Percentiles rank a stretch among this genome's conserved stretches.
phyloP scores from a whole-genome alignment of 202 grass and related monocot genomes.

The Miscanthus sacchariflorus region DNA sequence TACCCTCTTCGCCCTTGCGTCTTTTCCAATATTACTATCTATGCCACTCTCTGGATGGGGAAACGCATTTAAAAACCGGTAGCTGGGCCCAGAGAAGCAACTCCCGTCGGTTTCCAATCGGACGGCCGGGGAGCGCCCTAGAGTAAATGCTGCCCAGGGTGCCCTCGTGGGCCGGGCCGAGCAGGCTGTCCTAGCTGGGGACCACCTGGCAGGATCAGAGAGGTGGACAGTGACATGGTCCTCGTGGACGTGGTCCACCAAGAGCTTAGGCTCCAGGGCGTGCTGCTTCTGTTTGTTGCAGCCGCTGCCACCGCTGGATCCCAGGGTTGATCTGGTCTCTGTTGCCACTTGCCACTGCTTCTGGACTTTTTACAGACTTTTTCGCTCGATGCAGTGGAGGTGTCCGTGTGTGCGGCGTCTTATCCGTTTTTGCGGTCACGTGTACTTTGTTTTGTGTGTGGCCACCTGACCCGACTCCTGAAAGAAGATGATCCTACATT shows the following conservation, averaged over 20 bases:
- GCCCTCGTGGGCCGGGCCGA: conserved; percentile 41
- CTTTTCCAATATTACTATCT: neutral
- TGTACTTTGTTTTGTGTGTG: neutral
- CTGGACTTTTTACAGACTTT: conserved; percentile 42
- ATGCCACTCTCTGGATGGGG: neutral
- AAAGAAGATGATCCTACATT: neutral
- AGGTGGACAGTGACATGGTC: conserved; percentile 7
- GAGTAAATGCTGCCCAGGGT: conserved; percentile 43
- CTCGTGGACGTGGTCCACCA: conserved; percentile 51
- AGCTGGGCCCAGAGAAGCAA: neutral
- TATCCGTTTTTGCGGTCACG: conserved; percentile 35
- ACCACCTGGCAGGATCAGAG: conserved; percentile 40
- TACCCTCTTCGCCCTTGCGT: neutral
- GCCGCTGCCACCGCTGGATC: conserved; percentile 18
- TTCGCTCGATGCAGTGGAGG: conserved; percentile 1
- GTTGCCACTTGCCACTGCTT: conserved; percentile 24
- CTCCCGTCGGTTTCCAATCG: neutral
- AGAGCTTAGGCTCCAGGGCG: neutral
- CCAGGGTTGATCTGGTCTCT: conserved; percentile 55
- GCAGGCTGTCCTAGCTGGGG: conserved; percentile 24
- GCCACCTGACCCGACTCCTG: neutral
- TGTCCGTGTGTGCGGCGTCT: neutral
- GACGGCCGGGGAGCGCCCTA: neutral
- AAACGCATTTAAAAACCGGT: conserved; percentile 42
- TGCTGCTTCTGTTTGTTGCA: neutral